A percentile compares a stretch with the other conserved stretches of the same genome.
Evolutionary conservation across 2,329 filamentous ascomycete species (phyloP).

Genomic region (Colletotrichum destructivum): DNA sequence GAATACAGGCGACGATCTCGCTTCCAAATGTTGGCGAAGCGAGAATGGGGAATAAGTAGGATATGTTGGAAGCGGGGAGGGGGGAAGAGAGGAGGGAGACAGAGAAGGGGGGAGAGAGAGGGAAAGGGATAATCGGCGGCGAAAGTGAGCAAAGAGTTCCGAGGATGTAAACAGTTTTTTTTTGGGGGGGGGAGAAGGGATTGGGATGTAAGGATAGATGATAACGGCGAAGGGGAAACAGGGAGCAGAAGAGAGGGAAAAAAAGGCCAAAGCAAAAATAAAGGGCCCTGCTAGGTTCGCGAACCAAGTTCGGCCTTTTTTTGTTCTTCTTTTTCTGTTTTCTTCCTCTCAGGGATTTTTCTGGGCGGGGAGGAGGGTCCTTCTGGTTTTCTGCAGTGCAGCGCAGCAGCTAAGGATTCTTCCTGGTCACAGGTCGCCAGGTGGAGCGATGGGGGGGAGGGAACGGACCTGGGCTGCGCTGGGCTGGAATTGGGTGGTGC

Average conservation of each 20-base stretch:
- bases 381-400: neutral
- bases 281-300: neutral
- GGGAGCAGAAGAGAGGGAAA: neutral
- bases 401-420: neutral
- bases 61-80: neutral
- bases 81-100: neutral
- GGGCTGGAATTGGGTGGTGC: neutral
- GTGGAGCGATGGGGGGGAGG: neutral
- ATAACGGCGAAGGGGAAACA: constrained; percentile 10
- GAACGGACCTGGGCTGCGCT: neutral
- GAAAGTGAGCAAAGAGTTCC: neutral
- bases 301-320: neutral
- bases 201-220: constrained; percentile 10
- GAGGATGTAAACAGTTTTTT: constrained; percentile 25
- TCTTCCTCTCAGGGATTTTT: constrained; percentile 12
- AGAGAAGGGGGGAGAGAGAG: neutral
- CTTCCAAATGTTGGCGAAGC: neutral
- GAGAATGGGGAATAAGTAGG: neutral
- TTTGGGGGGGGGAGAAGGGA: neutral
- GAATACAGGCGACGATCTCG: constrained; percentile 3
- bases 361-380: constrained; percentile 24
- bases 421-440: constrained; percentile 9
- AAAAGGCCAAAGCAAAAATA: constrained; percentile 10
- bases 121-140: neutral
- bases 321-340: constrained; percentile 3